Conservation (phyloP, 1,284 basidiomycete genomes). For the Melampsora abietis-canadensis region DNA sequence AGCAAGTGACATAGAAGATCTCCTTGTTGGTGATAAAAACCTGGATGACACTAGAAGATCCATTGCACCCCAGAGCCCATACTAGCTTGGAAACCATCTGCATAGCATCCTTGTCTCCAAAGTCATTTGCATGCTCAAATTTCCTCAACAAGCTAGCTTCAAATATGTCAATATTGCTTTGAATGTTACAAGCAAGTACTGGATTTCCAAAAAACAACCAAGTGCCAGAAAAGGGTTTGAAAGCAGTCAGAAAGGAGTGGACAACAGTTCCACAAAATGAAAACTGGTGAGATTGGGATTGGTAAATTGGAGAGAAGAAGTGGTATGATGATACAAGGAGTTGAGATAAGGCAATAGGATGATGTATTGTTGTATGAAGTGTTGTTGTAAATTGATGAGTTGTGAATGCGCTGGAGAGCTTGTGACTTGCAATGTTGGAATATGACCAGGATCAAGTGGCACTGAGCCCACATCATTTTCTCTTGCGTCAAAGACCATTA, state of each 20-base stretch:
- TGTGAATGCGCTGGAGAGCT: background rate
- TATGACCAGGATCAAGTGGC: no score
- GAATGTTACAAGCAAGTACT: constrained; percentile 64
- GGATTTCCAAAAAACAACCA: constrained; percentile 63
- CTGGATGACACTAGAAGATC: constrained; percentile 52
- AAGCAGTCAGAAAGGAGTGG: constrained; percentile 60
- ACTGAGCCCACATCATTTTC: no score
- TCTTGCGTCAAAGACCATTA: no score
- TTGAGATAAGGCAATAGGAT: constrained; percentile 49
- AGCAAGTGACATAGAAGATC: constrained; percentile 82
- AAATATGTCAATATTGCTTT: constrained; percentile 77
- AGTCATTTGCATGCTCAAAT: constrained; percentile 76
- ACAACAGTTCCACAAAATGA: constrained; percentile 62
- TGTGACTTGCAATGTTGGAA: no score
- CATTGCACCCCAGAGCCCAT: constrained; percentile 68
- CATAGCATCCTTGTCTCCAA: constrained; percentile 70
- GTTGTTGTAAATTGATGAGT: constrained; percentile 23
- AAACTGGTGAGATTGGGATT: constrained; percentile 62
- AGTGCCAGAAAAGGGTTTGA: constrained; percentile 55
- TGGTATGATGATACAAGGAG: constrained; percentile 49
- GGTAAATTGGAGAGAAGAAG: constrained; percentile 59
- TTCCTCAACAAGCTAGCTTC: constrained; percentile 75
- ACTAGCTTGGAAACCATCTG: constrained; percentile 71
- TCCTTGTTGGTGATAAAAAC: constrained; percentile 91
- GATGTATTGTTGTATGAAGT: constrained; percentile 46